A percentile compares a stretch with the other conserved stretches of the same genome.
Conservation (phyloP, 2,329 filamentous ascomycete genomes). For the Pseudodiploospora longispora region DNA sequence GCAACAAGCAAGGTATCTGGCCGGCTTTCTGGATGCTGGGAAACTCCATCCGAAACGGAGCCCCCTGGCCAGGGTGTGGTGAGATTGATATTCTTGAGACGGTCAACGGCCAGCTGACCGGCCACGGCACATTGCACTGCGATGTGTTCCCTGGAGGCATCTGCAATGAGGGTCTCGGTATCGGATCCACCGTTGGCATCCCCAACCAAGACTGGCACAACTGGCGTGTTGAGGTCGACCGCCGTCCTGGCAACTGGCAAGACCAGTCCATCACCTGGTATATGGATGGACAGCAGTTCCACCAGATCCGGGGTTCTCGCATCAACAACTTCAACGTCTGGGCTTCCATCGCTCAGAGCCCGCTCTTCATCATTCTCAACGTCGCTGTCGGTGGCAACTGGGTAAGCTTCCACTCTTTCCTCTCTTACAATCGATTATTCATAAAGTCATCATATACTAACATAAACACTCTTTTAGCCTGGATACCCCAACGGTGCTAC, state of each 20-base stretch:
- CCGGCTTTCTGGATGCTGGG: slow-evolving; percentile 53
- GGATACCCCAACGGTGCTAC: slow-evolving; percentile 41
- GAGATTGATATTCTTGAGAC: slow-evolving; percentile 53
- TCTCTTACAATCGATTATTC: neutral
- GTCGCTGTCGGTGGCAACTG: slow-evolving; percentile 46
- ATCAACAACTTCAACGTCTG: slow-evolving; percentile 40
- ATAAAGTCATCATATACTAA: slow-evolving; percentile 1
- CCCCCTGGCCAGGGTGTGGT: slow-evolving; percentile 43
- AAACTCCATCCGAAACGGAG: slow-evolving; percentile 38
- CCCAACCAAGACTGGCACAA: slow-evolving; percentile 36
- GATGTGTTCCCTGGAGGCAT: slow-evolving; percentile 34
- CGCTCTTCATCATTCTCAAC: slow-evolving; percentile 46
- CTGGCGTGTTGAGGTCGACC: slow-evolving; percentile 43
- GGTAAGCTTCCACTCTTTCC: slow-evolving; percentile 28
- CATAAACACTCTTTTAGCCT: slow-evolving; percentile 27
- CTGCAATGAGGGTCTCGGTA: slow-evolving; percentile 44
- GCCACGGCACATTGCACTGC: slow-evolving; percentile 46
- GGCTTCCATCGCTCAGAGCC: slow-evolving; percentile 40
- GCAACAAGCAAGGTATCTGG: slow-evolving; percentile 47
- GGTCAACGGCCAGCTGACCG: slow-evolving; percentile 39
- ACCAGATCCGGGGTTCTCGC: slow-evolving; percentile 34
- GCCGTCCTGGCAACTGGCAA: slow-evolving; percentile 35
- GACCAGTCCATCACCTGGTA: slow-evolving; percentile 45
- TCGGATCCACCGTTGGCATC: slow-evolving; percentile 26
- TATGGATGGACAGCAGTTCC: slow-evolving; percentile 36